phyloP scores from a whole-genome alignment of 345 rosid species.

The Lepidium sativum region DNA sequence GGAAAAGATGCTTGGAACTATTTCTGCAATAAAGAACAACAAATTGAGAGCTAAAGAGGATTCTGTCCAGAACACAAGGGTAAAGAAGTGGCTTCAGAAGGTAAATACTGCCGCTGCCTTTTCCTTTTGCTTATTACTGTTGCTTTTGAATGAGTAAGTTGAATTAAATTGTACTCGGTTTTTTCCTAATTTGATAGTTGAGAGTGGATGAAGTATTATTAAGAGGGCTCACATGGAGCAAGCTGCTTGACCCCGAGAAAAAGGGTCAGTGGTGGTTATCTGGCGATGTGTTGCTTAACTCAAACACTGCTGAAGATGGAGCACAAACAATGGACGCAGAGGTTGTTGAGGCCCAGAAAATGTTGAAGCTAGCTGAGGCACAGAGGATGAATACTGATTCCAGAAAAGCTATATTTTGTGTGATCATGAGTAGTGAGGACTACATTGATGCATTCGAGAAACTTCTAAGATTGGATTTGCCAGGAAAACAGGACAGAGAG shows the following conservation, averaged over 20 bases:
- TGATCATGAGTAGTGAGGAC: conserved; percentile 91
- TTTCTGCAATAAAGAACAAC: conserved; percentile 86
- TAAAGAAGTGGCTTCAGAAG: conserved; percentile 95
- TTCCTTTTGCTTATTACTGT: neutral
- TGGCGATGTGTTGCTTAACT: conserved; percentile 34
- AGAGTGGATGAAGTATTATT: conserved; percentile 57
- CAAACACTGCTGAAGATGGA: conserved; percentile 48
- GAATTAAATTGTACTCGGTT: neutral
- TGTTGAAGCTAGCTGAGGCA: conserved; percentile 88
- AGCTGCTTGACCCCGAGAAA: conserved; percentile 75
- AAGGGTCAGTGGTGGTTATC: conserved; percentile 97
- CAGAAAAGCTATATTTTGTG: conserved; percentile 86
- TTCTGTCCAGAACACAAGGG: conserved; percentile 49
- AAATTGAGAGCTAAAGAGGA: conserved; percentile 74
- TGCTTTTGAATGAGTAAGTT: neutral
- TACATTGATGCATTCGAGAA: conserved; percentile 88
- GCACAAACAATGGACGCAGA: conserved; percentile 85
- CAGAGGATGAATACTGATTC: conserved; percentile 94
- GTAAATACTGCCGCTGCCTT: conserved; percentile 27
- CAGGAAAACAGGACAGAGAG: conserved; percentile 91
- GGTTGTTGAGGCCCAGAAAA: conserved; percentile 66
- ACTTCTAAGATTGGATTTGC: conserved; percentile 72
- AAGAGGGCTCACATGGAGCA: conserved; percentile 86
- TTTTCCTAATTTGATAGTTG: conserved; percentile 35
- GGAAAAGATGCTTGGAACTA: conserved; percentile 95